Evolutionary conservation across 345 rosid genomes (phyloP).

Genomic region (Eucalyptus sp.): DNA sequence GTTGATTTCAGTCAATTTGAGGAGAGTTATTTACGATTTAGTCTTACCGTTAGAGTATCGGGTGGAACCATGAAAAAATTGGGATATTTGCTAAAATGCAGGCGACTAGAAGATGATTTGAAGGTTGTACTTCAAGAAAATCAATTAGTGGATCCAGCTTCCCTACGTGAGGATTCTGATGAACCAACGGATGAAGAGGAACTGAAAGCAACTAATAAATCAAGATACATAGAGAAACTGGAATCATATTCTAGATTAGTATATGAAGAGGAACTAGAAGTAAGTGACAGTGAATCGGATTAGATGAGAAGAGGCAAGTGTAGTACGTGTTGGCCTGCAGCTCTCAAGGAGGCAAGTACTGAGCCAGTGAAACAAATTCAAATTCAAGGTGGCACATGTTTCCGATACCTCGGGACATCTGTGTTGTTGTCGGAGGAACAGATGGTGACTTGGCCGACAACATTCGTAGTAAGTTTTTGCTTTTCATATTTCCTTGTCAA

Average conservation of each 20-base stretch:
- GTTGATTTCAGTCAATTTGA: background rate
- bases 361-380: no score
- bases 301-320: background rate
- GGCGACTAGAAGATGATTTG: background rate
- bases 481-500: background rate
- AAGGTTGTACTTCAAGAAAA: no score
- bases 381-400: background rate
- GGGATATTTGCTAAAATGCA: background rate
- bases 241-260: fast-evolving
- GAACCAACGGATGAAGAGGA: background rate
- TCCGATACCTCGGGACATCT: background rate
- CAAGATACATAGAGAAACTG: no score
- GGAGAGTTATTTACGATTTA: background rate
- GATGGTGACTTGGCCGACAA: background rate
- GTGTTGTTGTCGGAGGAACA: background rate
- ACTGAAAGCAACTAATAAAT: no score
- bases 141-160: background rate
- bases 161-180: background rate
- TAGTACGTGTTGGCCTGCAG: background rate
- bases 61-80: background rate
- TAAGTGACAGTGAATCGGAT: background rate
- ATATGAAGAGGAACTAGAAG: background rate
- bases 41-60: background rate
- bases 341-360: fast-evolving
- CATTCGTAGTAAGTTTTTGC: background rate